Conservation (phyloP, 75 land plant genomes). For the Pinus tabuliformis region DNA sequence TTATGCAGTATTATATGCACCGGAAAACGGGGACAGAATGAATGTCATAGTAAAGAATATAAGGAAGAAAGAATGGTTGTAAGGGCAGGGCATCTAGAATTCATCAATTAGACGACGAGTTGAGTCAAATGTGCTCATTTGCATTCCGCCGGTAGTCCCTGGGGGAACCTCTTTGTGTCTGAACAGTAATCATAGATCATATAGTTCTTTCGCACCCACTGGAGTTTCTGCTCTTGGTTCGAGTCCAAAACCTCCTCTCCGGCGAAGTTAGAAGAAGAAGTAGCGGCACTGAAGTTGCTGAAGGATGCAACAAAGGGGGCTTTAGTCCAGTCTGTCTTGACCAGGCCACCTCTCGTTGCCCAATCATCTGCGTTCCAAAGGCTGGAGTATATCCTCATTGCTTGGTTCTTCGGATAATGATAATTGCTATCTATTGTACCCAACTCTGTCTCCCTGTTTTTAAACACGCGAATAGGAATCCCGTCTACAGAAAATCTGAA, state of each 20-base stretch:
- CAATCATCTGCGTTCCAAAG: slow-evolving; percentile 21
- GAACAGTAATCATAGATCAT: slow-evolving; percentile 36
- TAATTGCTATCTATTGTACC: background rate
- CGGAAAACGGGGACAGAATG: no score
- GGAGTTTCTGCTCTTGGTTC: background rate
- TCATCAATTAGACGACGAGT: no score
- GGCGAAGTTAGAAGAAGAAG: no score
- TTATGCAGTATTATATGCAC: no score
- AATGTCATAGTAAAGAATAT: no score
- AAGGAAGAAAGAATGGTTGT: no score
- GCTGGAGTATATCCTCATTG: background rate
- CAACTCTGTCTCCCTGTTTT: slow-evolving; percentile 21
- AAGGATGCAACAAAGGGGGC: background rate
- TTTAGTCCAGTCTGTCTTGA: background rate
- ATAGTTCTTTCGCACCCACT: slow-evolving; percentile 20
- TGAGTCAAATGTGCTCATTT: no score
- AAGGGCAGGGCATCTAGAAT: no score
- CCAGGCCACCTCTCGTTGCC: slow-evolving; percentile 8
- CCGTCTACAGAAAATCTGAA: slow-evolving; percentile 51
- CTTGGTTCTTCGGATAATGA: background rate
- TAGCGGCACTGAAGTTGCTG: background rate
- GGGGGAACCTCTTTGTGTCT: slow-evolving; percentile 18
- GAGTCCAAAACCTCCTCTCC: background rate
- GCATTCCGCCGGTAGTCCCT: slow-evolving; percentile 19
- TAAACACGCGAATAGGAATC: slow-evolving; percentile 37